Evolutionary conservation across 805 yeast genomes (phyloP).

Genomic region (Diddensiella caesifluorescens): DNA sequence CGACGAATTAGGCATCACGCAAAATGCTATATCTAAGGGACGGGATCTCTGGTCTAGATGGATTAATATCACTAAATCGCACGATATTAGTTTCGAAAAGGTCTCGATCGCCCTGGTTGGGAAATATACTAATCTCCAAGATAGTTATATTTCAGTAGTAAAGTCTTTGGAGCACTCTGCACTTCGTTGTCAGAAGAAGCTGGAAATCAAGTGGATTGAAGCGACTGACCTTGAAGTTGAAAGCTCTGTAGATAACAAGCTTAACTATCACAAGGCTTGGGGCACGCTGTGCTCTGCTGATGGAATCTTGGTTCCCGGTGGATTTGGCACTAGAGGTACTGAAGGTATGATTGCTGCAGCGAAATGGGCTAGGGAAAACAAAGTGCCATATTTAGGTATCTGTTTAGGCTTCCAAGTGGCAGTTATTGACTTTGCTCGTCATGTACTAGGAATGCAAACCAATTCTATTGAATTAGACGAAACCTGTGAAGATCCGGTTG

Average conservation of each 20-base stretch:
- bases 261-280: constrained; percentile 92
- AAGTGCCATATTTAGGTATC: constrained; percentile 91
- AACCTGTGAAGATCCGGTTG: constrained; percentile 62
- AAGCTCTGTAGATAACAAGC: constrained; percentile 56
- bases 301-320: constrained; percentile 97
- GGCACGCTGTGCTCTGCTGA: constrained; percentile 86
- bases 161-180: constrained; percentile 93
- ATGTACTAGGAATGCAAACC: constrained; percentile 55
- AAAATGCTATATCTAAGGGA: constrained; percentile 60
- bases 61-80: constrained; percentile 70
- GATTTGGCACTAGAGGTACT: constrained; percentile 94
- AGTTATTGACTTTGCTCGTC: constrained; percentile 85
- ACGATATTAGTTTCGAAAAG: constrained; percentile 77
- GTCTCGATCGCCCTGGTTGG: constrained; percentile 97
- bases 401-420: constrained; percentile 98
- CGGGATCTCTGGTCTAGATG: constrained; percentile 64
- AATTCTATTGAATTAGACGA: constrained; percentile 76
- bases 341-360: constrained; percentile 98
- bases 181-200: constrained; percentile 77
- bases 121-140: constrained; percentile 92
- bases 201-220: constrained; percentile 94
- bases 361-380: constrained; percentile 95
- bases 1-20: constrained; percentile 40
- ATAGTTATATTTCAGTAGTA: constrained; percentile 89
- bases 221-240: constrained; percentile 82